Evolutionary conservation across 192 early-diverging fungal species (phyloP).

Genomic region (Mortierella antarctica): DNA sequence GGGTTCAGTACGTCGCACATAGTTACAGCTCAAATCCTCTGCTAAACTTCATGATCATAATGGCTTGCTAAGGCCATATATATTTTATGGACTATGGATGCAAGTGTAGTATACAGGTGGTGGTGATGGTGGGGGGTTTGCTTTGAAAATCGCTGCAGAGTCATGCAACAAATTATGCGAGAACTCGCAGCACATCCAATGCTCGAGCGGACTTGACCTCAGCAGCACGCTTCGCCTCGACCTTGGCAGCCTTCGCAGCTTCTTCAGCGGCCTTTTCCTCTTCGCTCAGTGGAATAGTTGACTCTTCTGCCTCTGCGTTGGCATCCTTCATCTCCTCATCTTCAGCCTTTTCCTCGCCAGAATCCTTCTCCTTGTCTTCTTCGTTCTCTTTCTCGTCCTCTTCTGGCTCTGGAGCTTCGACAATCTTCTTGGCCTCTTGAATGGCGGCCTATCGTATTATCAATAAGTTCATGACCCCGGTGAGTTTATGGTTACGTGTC

Average conservation of each 20-base stretch:
- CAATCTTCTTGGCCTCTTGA: constrained; percentile 47
- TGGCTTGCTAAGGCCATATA: too few relatives aligned
- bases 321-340: constrained; percentile 45
- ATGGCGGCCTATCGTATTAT: constrained; percentile 20
- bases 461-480: not conserved
- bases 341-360: not conserved
- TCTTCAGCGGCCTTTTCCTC: constrained; percentile 47
- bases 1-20: too few relatives aligned
- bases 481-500: not conserved
- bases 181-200: constrained; percentile 31
- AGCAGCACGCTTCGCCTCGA: constrained; percentile 33
- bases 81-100: constrained; percentile 3
- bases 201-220: constrained; percentile 41
- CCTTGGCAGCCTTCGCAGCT: constrained; percentile 25
- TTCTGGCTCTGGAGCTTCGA: constrained; percentile 38
- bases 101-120: not conserved
- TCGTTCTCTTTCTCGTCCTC: constrained; percentile 19
- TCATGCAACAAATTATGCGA: constrained; percentile 12
- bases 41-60: too few relatives aligned
- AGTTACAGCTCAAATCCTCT: too few relatives aligned
- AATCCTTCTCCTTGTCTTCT: not conserved
- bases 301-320: constrained; percentile 12
- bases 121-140: not conserved
- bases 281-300: constrained; percentile 42
- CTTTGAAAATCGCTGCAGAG: too few relatives aligned